Conservation (phyloP, 2,329 filamentous ascomycete genomes). For the Diplocarpon rosae region DNA sequence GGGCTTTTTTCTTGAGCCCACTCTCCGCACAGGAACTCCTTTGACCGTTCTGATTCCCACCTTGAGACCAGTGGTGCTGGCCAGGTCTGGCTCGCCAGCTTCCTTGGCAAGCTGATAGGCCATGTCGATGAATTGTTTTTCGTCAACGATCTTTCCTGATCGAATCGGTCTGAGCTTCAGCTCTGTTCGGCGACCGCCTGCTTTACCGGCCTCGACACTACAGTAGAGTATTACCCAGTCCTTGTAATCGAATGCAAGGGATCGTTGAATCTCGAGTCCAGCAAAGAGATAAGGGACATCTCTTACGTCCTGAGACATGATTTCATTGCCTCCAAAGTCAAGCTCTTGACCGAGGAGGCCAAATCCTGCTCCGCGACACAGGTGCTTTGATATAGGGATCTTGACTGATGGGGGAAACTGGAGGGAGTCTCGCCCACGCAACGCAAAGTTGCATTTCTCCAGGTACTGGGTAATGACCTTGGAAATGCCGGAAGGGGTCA, state of each 20-base stretch:
- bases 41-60: neutral
- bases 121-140: conserved; percentile 13
- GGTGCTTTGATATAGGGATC: conserved; percentile 20
- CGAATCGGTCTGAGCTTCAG: conserved; percentile 16
- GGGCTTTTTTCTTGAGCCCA: neutral
- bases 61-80: neutral
- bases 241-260: conserved; percentile 15
- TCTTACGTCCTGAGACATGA: conserved; percentile 6
- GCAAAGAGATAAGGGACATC: conserved; percentile 27
- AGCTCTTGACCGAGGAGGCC: conserved; percentile 4
- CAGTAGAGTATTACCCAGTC: conserved; percentile 22
- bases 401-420: conserved; percentile 20
- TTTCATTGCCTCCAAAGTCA: neutral
- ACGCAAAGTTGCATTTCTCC: conserved; percentile 12
- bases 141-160: neutral
- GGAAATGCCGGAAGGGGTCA: conserved; percentile 3
- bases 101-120: conserved; percentile 2
- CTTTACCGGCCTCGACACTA: conserved; percentile 24
- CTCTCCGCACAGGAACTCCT: neutral
- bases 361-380: conserved; percentile 12
- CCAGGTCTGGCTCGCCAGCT: neutral
- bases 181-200: conserved; percentile 23
- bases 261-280: conserved; percentile 22
- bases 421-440: conserved; percentile 8
- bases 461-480: conserved; percentile 15